phyloP scores from a whole-genome alignment of 768 basidiomycete species.

The Auricularia auricula-judae region DNA sequence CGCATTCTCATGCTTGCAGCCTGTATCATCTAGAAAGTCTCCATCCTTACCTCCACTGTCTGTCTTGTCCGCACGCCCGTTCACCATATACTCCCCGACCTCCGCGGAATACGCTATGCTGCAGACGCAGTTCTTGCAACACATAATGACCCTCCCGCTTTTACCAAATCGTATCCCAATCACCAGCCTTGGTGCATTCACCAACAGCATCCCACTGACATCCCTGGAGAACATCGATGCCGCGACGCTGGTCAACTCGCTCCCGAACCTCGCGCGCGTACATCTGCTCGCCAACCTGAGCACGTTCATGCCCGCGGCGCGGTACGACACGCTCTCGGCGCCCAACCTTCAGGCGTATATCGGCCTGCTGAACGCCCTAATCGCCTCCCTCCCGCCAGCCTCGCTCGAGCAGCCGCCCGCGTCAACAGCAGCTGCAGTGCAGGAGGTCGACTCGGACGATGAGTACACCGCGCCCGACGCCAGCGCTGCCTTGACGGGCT shows the following conservation, averaged over 20 bases:
- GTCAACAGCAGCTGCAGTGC: not conserved
- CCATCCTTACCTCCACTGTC: constrained; percentile 38
- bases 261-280: constrained; percentile 13
- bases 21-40: constrained; percentile 44
- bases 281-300: constrained; percentile 67
- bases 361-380: constrained; percentile 35
- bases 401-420: not conserved
- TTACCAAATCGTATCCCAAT: constrained; percentile 68
- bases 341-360: constrained; percentile 43
- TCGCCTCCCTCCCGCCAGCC: constrained; percentile 3
- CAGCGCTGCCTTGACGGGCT: not conserved
- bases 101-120: constrained; percentile 20
- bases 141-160: constrained; percentile 62
- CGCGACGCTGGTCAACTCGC: constrained; percentile 11
- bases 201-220: constrained; percentile 50
- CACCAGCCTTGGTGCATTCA: constrained; percentile 49
- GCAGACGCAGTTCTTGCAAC: constrained; percentile 32
- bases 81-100: constrained; percentile 21
- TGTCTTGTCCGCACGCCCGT: constrained; percentile 30
- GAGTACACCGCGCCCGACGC: constrained; percentile 3
- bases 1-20: constrained; percentile 25
- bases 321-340: constrained; percentile 40
- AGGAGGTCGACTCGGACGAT: constrained; percentile 6
- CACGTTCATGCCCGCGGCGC: constrained; percentile 45
- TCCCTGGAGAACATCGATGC: constrained; percentile 20